Conservation (phyloP, 768 basidiomycete species). For the Boletellus ananas region DNA sequence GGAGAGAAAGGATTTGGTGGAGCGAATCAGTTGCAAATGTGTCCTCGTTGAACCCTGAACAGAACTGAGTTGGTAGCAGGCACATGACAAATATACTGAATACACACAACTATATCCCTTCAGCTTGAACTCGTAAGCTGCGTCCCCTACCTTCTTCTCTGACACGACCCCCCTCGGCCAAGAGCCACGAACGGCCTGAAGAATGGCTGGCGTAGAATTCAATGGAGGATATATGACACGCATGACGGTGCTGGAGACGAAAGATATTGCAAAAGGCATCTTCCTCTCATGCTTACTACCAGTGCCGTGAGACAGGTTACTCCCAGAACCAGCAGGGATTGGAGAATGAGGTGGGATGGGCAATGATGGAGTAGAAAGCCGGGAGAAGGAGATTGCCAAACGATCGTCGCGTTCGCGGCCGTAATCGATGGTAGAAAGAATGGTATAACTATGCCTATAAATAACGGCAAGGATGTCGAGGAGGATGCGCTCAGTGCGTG, state of each 20-base stretch:
- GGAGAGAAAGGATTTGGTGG: slow-evolving; percentile 62
- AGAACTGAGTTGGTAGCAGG: slow-evolving; percentile 17
- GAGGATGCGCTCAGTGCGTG: slow-evolving; percentile 63
- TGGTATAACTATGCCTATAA: slow-evolving; percentile 58
- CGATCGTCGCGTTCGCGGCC: slow-evolving; percentile 74
- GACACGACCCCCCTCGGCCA: slow-evolving; percentile 80
- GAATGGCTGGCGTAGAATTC: slow-evolving; percentile 71
- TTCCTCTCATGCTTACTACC: slow-evolving; percentile 32
- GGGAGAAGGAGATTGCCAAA: slow-evolving; percentile 67
- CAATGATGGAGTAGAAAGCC: slow-evolving; percentile 35
- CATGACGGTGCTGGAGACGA: slow-evolving; percentile 60
- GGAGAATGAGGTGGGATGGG: slow-evolving; percentile 38
- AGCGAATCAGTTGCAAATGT: slow-evolving; percentile 72
- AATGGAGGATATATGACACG: slow-evolving; percentile 77
- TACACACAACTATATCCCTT: slow-evolving; percentile 75
- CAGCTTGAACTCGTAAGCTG: slow-evolving; percentile 74
- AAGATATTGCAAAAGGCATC: slow-evolving; percentile 69
- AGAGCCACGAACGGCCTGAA: slow-evolving; percentile 71
- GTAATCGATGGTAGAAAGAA: slow-evolving; percentile 70
- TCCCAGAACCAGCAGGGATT: slow-evolving; percentile 37
- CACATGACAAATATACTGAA: slow-evolving; percentile 9
- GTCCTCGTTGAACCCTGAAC: slow-evolving; percentile 73
- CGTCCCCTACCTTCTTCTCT: slow-evolving; percentile 70
- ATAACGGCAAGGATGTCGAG: slow-evolving; percentile 62
- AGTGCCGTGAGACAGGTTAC: slow-evolving; percentile 36